Evolutionary conservation across 805 yeast genomes (phyloP).

Genomic region (Saturnispora zaruensis): DNA sequence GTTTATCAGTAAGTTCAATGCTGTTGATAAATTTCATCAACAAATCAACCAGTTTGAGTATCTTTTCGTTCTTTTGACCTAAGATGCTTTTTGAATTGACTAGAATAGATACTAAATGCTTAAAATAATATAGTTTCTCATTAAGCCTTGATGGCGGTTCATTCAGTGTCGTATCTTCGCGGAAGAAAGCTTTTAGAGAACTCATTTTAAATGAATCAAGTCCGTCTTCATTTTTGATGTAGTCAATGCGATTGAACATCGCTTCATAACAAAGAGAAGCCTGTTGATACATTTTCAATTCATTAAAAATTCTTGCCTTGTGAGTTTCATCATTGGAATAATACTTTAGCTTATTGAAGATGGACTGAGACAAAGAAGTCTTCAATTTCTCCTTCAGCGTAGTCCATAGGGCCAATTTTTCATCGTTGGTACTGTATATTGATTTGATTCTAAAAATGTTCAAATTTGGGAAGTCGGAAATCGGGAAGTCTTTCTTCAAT

Average conservation of each 20-base stretch:
- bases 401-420: constrained; percentile 44
- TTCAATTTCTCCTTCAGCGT: constrained; percentile 38
- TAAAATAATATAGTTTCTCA: constrained; percentile 17
- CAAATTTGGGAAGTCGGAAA: constrained; percentile 21
- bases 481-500: constrained; percentile 25
- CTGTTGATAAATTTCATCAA: constrained; percentile 20
- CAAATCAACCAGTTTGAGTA: constrained; percentile 25
- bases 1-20: constrained; percentile 19
- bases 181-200: constrained; percentile 9
- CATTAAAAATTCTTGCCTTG: constrained; percentile 32
- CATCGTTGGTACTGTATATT: constrained; percentile 27
- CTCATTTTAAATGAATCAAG: constrained; percentile 12
- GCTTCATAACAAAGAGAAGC: constrained; percentile 45
- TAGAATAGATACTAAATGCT: constrained; percentile 17
- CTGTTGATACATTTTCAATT: constrained; percentile 52
- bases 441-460: constrained; percentile 35
- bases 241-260: constrained; percentile 26
- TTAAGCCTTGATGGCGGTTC: constrained; percentile 7
- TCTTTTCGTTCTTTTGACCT: constrained; percentile 23
- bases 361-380: constrained; percentile 43
- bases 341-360: constrained; percentile 37
- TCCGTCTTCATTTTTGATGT: constrained; percentile 15
- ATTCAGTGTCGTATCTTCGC: constrained; percentile 5
- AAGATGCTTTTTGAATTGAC: constrained; percentile 17
- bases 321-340: constrained; percentile 25